Conservation (phyloP, 2,329 filamentous ascomycete species). For the Fusarium camptoceras region DNA sequence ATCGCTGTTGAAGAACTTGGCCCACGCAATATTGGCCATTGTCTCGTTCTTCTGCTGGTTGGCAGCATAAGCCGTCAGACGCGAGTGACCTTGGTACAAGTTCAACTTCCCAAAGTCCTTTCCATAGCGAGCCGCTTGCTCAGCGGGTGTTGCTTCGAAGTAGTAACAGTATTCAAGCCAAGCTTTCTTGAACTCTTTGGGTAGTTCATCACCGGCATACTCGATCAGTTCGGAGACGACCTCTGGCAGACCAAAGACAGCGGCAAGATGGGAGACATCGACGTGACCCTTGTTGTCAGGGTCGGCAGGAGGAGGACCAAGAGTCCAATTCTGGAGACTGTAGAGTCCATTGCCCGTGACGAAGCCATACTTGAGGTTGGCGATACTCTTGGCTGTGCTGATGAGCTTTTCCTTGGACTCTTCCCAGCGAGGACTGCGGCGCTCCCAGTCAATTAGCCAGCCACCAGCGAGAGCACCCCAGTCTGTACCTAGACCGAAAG, state of each 20-base stretch:
- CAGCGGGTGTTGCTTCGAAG: constrained; percentile 61
- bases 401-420: constrained; percentile 64
- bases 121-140: constrained; percentile 67
- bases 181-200: constrained; percentile 62
- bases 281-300: constrained; percentile 63
- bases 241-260: constrained; percentile 69
- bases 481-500: constrained; percentile 68
- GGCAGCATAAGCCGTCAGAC: constrained; percentile 67
- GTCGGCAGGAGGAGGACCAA: constrained; percentile 65
- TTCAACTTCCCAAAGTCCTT: constrained; percentile 59
- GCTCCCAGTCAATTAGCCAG: constrained; percentile 71
- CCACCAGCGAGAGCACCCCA: constrained; percentile 67
- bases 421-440: constrained; percentile 64
- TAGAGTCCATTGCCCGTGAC: constrained; percentile 67
- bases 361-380: constrained; percentile 67
- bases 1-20: constrained; percentile 62
- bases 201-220: constrained; percentile 59
- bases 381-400: constrained; percentile 63
- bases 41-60: constrained; percentile 57
- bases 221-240: constrained; percentile 67
- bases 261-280: constrained; percentile 65
- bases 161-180: constrained; percentile 72
- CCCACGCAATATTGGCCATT: constrained; percentile 64
- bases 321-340: constrained; percentile 60
- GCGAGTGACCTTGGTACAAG: constrained; percentile 68